Evolutionary conservation across 2,329 filamentous ascomycete species (phyloP), one percentile per base, ranked within the genome.

Genomic region (Cladorrhinum sp.): DNA sequence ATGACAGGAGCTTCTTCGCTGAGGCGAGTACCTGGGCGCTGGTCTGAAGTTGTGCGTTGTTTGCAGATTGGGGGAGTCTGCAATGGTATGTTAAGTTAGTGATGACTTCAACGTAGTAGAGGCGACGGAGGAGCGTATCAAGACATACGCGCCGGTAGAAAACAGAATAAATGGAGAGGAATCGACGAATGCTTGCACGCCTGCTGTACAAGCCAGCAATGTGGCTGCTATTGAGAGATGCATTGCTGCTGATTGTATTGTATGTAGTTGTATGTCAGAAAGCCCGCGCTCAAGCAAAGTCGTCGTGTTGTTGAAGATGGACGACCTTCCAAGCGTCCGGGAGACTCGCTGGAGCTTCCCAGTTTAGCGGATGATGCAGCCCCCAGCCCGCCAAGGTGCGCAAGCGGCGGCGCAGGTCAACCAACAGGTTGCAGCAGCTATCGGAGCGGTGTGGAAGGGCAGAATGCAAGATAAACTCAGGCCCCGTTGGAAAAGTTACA

Each of bases 91-190:
- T 22, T 25, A 18, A 48, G 12, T 36, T n/a, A n/a, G n/a, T 13
- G 51, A 2, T 29, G 32, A 41, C n/a, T n/a, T n/a, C n/a, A n/a
- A n/a, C n/a, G n/a, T 9, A n/a, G 3, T 16, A 29, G 23, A 9
- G 16, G 22, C 16, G 29, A n/a, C 52, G 22, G 48, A 51, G 18
- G 18, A 6, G 50, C 18, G 27, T 22, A 27, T 45, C 52, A 29
- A 36, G 24, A 71, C 88, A 70, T 87, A 96, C 93, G 87, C 80
- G 64, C 89, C 84, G 50, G 89, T 93, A 29, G 93, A 97, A 74
- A 96, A 88, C 66, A 97, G 78, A 72, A 96, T 84, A 75, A 96
- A 95, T 18, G 95, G 93, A 58, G 91, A 93, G 1, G 93, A 92
- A 75, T 96, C 89, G 64, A 85, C 86, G 74, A 96, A 95, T 24